Conservation (phyloP, 768 basidiomycete species). For the Russula sp. region DNA sequence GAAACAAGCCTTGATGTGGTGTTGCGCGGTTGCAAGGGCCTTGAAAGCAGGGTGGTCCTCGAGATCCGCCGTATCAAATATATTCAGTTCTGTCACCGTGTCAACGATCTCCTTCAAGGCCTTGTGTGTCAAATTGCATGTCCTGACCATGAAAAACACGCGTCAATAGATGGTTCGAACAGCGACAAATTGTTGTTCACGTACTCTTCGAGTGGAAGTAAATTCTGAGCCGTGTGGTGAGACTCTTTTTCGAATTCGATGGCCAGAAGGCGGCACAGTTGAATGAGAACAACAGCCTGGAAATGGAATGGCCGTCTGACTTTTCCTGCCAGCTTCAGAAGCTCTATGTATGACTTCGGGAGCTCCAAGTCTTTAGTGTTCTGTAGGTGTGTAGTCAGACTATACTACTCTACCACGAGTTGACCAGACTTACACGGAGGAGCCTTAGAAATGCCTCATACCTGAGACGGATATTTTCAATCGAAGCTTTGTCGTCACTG, state of each 20-base stretch:
- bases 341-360: constrained; percentile 12
- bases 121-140: constrained; percentile 8
- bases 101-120: constrained; percentile 1
- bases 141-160: not conserved
- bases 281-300: constrained; percentile 14
- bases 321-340: constrained; percentile 17
- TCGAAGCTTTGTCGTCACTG: not conserved
- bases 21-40: not conserved
- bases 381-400: constrained; percentile 13
- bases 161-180: not conserved
- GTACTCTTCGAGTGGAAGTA: constrained; percentile 12
- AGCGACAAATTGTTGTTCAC: not conserved
- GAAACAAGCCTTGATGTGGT: constrained; percentile 5
- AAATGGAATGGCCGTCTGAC: constrained; percentile 21
- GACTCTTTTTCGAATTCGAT: constrained; percentile 8
- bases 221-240: constrained; percentile 6
- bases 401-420: not conserved
- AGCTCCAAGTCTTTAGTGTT: constrained; percentile 6
- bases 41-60: constrained; percentile 9
- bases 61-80: constrained; percentile 2
- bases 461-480: not conserved
- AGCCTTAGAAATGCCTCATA: constrained; percentile 7
- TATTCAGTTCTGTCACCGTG: constrained; percentile 12
- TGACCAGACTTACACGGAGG: not conserved
- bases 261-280: constrained; percentile 15